Evolutionary conservation across 345 rosid species (phyloP).

Genomic region (Hibiscus tridactylites): DNA sequence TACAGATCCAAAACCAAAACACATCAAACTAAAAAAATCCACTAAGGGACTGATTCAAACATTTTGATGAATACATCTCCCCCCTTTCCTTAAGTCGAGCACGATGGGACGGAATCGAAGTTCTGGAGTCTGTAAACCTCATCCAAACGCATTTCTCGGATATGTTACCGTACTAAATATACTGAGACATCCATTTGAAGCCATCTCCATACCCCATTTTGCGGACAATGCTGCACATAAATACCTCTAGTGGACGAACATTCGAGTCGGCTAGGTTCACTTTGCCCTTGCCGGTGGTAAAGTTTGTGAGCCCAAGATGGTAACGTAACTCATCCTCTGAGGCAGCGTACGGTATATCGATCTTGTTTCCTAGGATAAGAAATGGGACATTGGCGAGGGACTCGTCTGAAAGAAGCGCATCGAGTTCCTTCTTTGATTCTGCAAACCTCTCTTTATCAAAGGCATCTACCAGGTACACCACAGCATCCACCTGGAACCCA

Average conservation of each 20-base stretch:
- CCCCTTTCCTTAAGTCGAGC: neutral
- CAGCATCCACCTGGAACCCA: constrained; percentile 58
- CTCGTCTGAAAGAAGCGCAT: constrained; percentile 75
- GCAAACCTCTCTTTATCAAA: constrained; percentile 75
- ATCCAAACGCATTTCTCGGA: constrained; percentile 2
- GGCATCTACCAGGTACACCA: constrained; percentile 79
- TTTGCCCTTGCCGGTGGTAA: constrained; percentile 73
- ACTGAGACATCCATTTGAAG: constrained; percentile 73
- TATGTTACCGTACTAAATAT: constrained; percentile 41
- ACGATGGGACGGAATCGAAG: neutral
- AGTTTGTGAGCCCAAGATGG: constrained; percentile 59
- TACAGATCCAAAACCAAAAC: constrained; percentile 31
- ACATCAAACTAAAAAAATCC: constrained; percentile 23
- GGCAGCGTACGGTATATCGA: constrained; percentile 74
- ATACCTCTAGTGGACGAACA: constrained; percentile 71
- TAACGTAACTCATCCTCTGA: constrained; percentile 72
- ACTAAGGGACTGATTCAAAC: constrained; percentile 13
- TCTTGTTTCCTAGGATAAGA: constrained; percentile 69
- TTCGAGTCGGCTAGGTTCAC: constrained; percentile 56
- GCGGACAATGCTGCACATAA: constrained; percentile 79
- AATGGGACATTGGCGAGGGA: constrained; percentile 62
- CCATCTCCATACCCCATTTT: constrained; percentile 86
- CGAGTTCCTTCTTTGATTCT: constrained; percentile 76
- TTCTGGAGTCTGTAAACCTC: constrained; percentile 1
- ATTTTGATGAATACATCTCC: constrained; percentile 5